Conservation (phyloP, 208 protist genomes). For the Tritrichomonas musculus region DNA sequence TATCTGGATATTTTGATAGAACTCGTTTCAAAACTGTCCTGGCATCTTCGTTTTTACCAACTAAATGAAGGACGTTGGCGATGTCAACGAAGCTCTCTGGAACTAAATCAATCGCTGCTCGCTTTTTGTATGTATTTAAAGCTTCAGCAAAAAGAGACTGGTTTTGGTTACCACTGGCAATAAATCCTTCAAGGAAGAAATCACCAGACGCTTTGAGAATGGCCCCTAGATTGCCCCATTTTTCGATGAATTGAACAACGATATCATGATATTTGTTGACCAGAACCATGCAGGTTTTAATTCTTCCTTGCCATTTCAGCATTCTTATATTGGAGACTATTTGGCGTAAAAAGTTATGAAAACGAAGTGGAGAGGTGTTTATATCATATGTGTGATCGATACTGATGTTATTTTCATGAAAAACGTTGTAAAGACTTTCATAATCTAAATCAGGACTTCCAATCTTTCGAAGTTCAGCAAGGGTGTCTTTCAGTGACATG, state of each 20-base stretch:
- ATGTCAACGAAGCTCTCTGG: not conserved
- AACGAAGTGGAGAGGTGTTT: not conserved
- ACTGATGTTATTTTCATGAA: too few relatives aligned
- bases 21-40: not conserved
- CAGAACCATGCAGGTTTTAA: not conserved
- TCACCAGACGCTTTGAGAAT: not conserved
- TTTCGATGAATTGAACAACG: not conserved
- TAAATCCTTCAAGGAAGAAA: not conserved
- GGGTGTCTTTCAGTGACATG: too few relatives aligned
- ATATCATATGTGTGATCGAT: not conserved
- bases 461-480: too few relatives aligned
- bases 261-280: not conserved
- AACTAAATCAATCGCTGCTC: not conserved
- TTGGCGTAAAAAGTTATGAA: not conserved
- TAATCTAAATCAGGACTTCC: too few relatives aligned
- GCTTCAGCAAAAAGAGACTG: too few relatives aligned
- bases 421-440: too few relatives aligned
- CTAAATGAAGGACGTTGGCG: not conserved
- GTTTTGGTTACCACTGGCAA: not conserved
- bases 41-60: not conserved
- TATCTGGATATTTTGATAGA: not conserved
- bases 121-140: not conserved
- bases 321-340: too few relatives aligned
- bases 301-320: not conserved
- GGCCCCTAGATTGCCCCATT: not conserved